Base-by-base conservation (phyloP, 148 eudicot species). In the Silene conica region DNA sequence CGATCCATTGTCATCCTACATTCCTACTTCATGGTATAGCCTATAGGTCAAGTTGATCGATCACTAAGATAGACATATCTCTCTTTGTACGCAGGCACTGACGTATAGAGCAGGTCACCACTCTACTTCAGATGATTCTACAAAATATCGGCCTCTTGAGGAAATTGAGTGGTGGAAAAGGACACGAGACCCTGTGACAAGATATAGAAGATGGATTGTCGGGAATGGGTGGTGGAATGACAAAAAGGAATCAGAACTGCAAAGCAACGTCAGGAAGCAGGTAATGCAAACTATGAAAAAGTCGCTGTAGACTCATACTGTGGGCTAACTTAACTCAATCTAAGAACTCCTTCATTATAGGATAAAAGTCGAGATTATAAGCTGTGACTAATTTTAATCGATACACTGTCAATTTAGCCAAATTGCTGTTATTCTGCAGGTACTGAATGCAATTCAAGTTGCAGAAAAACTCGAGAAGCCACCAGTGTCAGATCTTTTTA, bases 31-130 rank as follows among this genome's bases (percentile, higher is more conserved):
- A 55, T 15, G n/a, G 63, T 54, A 38, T 45, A n/a, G 54, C 38
- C 46, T 64, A 38, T 34, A 26, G 13, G 28, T 31, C 12, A 16
- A 43, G 41, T 3, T 67, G 11, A 60, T 61, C 77, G 11, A 60
- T 61, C 77, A 58, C 70, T 38, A 13, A 34, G 45, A 31, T 38
- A 34, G 11, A 16, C 16, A 14, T 31, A 56, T 62, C 67, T 61
- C 38, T 60, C 63, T 62, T 11, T 79, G 72, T 63, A 31, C 34
- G 34, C 4, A 89, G 94, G 89, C 88, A 48, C 66, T 89, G 19
- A 86, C 91, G 22, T 89, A 89, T 77, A 77, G 98, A 87, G 87
- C 82, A 74, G 93, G 98, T 54, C 93, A 90, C 83, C 98, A 92
- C 75, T 79, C 96, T 15, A 92, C 98, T 31, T 90, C 96, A 16